Conservation (phyloP, 176 grass and related monocot species). For the Phoenix dactylifera region DNA sequence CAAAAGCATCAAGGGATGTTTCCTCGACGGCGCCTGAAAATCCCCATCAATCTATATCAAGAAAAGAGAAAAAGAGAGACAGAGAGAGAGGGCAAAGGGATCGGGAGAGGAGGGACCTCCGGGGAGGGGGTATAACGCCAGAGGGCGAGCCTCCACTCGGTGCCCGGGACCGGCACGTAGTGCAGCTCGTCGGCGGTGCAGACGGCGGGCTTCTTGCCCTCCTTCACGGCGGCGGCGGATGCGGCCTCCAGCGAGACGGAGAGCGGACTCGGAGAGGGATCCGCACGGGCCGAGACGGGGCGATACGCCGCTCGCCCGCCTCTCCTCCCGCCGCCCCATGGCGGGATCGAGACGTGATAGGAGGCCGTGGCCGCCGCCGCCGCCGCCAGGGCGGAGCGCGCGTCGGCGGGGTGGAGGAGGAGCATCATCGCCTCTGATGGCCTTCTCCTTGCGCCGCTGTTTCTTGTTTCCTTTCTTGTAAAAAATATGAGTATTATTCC, state of each 20-base stretch:
- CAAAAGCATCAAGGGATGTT: conserved; percentile 93
- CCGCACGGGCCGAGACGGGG: conserved; percentile 11
- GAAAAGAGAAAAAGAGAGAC: not conserved
- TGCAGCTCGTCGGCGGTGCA: conserved; percentile 95
- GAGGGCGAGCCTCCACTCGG: conserved; percentile 85
- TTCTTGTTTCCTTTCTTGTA: no score
- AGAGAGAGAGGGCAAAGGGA: not conserved
- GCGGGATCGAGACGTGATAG: conserved; percentile 5
- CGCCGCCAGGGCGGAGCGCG: conserved; percentile 55
- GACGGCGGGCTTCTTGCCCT: conserved; percentile 43
- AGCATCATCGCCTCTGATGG: conserved; percentile 16
- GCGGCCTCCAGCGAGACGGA: not conserved
- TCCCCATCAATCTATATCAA: not conserved
- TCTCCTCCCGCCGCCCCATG: conserved; percentile 1
- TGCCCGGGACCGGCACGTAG: conserved; percentile 80
- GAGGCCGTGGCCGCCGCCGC: conserved; percentile 29
- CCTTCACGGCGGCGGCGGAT: conserved; percentile 20
- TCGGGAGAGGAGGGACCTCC: conserved; percentile 30
- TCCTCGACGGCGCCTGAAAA: conserved; percentile 70
- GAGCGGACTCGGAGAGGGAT: not conserved
- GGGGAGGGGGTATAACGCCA: conserved; percentile 77
- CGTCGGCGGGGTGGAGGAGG: conserved; percentile 36
- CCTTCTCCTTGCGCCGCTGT: no score
- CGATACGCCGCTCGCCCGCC: not conserved
- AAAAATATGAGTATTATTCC: no score